Conservation (phyloP, 192 early-diverging fungal species). For the Backusella luteola region DNA sequence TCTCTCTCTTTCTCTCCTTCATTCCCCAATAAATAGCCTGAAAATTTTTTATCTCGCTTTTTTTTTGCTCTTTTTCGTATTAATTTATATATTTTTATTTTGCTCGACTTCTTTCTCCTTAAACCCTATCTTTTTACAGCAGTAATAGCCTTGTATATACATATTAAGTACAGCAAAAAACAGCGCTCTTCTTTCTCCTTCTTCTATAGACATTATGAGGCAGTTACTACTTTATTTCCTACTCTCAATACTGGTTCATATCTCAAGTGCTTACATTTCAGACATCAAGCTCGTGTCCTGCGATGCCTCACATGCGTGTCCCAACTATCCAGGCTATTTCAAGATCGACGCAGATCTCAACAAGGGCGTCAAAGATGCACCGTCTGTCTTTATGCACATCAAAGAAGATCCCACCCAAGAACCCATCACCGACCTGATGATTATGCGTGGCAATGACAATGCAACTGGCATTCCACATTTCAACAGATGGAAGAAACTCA, state of each 20-base stretch:
- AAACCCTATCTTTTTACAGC: too few relatives aligned
- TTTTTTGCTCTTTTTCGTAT: neutral
- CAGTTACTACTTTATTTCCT: neutral
- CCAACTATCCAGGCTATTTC: constrained; percentile 19
- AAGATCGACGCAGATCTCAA: constrained; percentile 17
- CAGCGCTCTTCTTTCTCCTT: neutral
- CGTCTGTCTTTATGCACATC: constrained; percentile 23
- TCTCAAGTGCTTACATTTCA: constrained; percentile 15
- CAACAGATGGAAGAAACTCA: constrained; percentile 15
- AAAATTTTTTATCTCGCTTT: neutral
- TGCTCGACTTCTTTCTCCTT: too few relatives aligned
- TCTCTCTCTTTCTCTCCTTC: neutral
- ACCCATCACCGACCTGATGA: constrained; percentile 23
- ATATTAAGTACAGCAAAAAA: neutral
- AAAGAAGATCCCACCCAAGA: constrained; percentile 10
- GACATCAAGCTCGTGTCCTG: constrained; percentile 21
- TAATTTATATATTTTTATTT: too few relatives aligned
- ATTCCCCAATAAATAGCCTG: too few relatives aligned
- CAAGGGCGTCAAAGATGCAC: neutral
- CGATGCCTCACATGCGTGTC: constrained; percentile 9
- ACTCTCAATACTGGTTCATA: neutral
- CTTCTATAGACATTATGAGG: neutral
- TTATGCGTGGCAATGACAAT: neutral
- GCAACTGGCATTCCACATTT: neutral
- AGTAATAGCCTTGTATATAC: neutral